Base-by-base conservation (phyloP, 768 basidiomycete genomes). In the Daedalea quercina region DNA sequence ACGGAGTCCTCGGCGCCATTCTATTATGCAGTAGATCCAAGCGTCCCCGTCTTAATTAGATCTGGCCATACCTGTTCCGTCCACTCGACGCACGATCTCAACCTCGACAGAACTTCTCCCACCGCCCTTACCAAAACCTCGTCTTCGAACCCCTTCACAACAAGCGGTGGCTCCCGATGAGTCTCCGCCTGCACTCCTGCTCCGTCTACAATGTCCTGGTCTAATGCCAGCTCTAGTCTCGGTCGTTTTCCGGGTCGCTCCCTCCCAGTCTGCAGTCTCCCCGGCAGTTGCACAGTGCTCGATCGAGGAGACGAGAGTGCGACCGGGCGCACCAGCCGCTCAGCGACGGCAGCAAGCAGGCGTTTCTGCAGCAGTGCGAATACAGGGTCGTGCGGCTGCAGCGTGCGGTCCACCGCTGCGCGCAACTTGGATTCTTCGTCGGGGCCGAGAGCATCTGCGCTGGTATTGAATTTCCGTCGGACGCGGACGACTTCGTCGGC, bases 401-500 rank as follows among this genome's bases (percentile, higher is more conserved):
- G 69, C 3, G 81, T 85, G 35, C 84, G 77, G 51, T 80, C 76
- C 8, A 87, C 85, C 2, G 81, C 78, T 3, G 73, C 72, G 20
- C 85, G 82, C 20, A 90, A 66, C 34, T 63, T 66, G 6, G 53
- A 56, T 58, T 87, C 85, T 54, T 81, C 79, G 1, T 73, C 72
- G 40, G 68, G 60, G 19, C 70, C 47, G 1, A 59, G 44, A 35
- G 13, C 43, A 46, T 25, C 44, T 34, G 26, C 58, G 54, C 50
- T 42, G 4, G 44, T 54, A 22, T 57, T 53, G 22, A 56, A 63
- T 19, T 68, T 62, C 25, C 68, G 67, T 26, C 75, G 75, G 4
- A 79, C 79, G 22, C 76, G 80, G 26, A 88, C 64, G 43, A 89
- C 80, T 62, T 90, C 87, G 60, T 89, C 87, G 0, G 82, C 84